Base-by-base conservation (phyloP, 164 flowering plant genomes). In the Paratinospora sagittata region DNA sequence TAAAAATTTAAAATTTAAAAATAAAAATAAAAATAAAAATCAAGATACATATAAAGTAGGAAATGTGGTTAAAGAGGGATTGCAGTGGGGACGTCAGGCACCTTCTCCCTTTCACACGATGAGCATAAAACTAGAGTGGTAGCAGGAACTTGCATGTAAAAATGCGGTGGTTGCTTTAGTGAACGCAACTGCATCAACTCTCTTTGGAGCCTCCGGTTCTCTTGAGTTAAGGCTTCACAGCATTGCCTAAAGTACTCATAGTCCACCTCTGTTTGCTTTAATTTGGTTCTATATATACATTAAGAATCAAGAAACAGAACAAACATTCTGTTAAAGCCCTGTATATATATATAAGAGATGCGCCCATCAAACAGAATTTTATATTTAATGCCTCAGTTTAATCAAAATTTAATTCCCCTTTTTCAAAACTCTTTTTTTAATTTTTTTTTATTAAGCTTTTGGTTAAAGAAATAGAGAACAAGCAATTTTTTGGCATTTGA, bases 201-300 rank as follows among this genome's bases (percentile, higher is more conserved):
- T 27, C 33, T 61, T 11, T 61, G 63, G 23, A 55, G 24, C 9
- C 60, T 55, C 9, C 19, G 21, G 60, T 55, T 55, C 60, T 55
- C 60, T 21, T 55, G 23, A 17, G 60, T 55, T 55, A 55, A 19
- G 6, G 60, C 24, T 55, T 55, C 60, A 55, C 64, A 24, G 17
- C 64, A 61, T 16, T 27, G 30, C 64, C 34, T 61, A 3, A 61
- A 61, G 34, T 61, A 61, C 64, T 24, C 64, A 12, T 12, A 61
- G 34, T 61, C 64, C 17, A 61, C 64, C 34, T 61, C 64, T 26
- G 64, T 61, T 61, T 61, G 64, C 64, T 61, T 61, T 27, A 61
- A 61, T 61, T 61, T 61, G 30, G 64, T 61, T 27, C 64, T 61
- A 8, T 41, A 21, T 26, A 41, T 41, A 21, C 24, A 55, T 61